phyloP scores from a whole-genome alignment of 1,284 basidiomycete genomes.

The Cryptococcus amylolentus region DNA sequence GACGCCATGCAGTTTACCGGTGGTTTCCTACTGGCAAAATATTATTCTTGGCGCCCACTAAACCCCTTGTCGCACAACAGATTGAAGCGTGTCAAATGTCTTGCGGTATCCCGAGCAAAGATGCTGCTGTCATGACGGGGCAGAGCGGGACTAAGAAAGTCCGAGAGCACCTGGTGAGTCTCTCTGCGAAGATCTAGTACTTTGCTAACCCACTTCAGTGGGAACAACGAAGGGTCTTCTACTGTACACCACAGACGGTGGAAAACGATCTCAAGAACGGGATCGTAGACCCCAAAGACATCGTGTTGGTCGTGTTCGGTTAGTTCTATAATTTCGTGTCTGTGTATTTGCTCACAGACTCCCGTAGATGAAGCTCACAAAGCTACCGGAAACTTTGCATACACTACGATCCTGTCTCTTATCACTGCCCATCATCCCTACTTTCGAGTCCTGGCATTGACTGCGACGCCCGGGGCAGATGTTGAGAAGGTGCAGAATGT shows the following conservation, averaged over 20 bases:
- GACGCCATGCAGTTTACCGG: constrained; percentile 62
- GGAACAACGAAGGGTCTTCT: constrained; percentile 80
- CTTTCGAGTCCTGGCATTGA: constrained; percentile 88
- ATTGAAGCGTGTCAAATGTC: constrained; percentile 87
- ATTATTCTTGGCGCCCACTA: constrained; percentile 92
- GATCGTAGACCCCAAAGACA: constrained; percentile 68
- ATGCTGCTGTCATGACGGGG: constrained; percentile 86
- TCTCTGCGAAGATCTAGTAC: background rate
- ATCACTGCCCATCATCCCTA: constrained; percentile 92
- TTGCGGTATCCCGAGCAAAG: constrained; percentile 86
- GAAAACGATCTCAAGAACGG: constrained; percentile 77
- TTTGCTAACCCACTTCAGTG: constrained; percentile 27
- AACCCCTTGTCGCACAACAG: constrained; percentile 93
- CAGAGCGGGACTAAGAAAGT: constrained; percentile 49
- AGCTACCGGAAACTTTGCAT: constrained; percentile 89
- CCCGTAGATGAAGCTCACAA: constrained; percentile 87
- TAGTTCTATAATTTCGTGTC: constrained; percentile 10
- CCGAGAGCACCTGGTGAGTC: constrained; percentile 63
- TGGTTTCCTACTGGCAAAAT: constrained; percentile 95
- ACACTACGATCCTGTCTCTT: constrained; percentile 81
- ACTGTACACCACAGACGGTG: constrained; percentile 96
- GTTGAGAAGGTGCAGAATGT: constrained; percentile 84
- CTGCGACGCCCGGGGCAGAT: constrained; percentile 87
- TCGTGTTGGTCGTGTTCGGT: constrained; percentile 69
- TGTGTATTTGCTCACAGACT: constrained; percentile 4